Evolutionary conservation across 2,329 filamentous ascomycete species (phyloP).

Genomic region (Pestalotiopsis sp.): DNA sequence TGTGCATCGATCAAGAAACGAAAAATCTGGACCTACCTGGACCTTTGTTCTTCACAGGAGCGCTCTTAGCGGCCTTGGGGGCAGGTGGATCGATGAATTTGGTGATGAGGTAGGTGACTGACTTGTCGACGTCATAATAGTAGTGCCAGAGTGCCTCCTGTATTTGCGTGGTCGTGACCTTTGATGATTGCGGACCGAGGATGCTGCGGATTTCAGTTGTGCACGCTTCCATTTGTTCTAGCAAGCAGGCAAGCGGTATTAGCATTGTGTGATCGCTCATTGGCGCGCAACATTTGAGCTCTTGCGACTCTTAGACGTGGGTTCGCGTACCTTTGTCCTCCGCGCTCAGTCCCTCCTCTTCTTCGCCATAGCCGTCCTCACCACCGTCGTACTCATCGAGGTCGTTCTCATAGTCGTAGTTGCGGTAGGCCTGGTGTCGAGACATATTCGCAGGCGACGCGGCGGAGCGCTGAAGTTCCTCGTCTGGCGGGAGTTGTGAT

Average conservation of each 20-base stretch:
- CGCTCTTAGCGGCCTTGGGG: constrained; percentile 41
- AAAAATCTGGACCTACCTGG: constrained; percentile 43
- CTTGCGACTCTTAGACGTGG: background rate
- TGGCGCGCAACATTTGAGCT: background rate
- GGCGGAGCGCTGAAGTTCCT: background rate
- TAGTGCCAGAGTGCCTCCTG: constrained; percentile 94
- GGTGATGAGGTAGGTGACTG: constrained; percentile 77
- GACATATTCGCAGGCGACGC: constrained; percentile 36
- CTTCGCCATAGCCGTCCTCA: constrained; percentile 42
- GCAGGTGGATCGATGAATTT: constrained; percentile 48
- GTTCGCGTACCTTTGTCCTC: constrained; percentile 29
- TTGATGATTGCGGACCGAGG: constrained; percentile 61
- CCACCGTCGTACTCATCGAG: constrained; percentile 52
- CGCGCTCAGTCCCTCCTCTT: constrained; percentile 43
- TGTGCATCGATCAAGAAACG: constrained; percentile 13
- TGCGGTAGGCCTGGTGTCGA: constrained; percentile 47
- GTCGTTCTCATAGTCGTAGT: constrained; percentile 53
- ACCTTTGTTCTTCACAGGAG: constrained; percentile 38
- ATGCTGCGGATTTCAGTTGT: constrained; percentile 67
- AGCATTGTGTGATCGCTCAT: background rate
- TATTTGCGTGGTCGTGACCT: constrained; percentile 67
- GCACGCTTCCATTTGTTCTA: constrained; percentile 58
- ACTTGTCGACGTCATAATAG: constrained; percentile 89
- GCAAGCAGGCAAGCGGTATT: background rate
- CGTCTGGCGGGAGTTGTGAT: background rate